phyloP scores from a whole-genome alignment of 495 filamentous ascomycete genomes.

The Niebla homalea region DNA sequence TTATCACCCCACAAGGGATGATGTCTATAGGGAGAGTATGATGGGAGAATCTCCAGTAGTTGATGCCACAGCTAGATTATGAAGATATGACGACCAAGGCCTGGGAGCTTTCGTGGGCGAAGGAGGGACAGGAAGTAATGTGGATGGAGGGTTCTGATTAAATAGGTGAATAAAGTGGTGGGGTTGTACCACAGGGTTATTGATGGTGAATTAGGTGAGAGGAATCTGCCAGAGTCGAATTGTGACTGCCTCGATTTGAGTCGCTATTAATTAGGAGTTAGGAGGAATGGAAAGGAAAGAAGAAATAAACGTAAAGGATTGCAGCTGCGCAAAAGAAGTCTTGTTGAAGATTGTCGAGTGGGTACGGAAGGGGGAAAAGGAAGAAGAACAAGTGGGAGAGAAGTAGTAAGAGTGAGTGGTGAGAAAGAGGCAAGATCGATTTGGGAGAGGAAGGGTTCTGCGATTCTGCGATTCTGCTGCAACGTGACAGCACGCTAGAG shows the following conservation, averaged over 20 bases:
- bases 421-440: not conserved
- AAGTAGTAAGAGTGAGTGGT: not conserved
- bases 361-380: not conserved
- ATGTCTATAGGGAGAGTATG: not conserved
- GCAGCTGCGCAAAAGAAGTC: not conserved
- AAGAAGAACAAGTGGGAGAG: not conserved
- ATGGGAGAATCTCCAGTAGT: not conserved
- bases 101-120: not conserved
- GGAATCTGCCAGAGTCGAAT: no score
- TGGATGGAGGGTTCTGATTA: not conserved
- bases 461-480: no score
- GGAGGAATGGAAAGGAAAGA: not conserved
- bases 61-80: not conserved
- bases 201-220: no score
- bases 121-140: not conserved
- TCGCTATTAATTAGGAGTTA: not conserved
- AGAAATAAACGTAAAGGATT: not conserved
- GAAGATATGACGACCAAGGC: not conserved
- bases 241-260: no score
- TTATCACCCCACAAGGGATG: not conserved
- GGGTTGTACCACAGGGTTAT: no score
- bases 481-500: no score
- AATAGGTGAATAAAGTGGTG: not conserved
- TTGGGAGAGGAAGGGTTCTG: no score
- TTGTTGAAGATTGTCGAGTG: not conserved